A percentile compares a stretch with the other conserved stretches of the same genome.
These are phyloP conservation scores for Saposhnikovia divaricata DNA, from an alignment of 129 eudicot genomes.

Conservation along the genomic window DNA sequence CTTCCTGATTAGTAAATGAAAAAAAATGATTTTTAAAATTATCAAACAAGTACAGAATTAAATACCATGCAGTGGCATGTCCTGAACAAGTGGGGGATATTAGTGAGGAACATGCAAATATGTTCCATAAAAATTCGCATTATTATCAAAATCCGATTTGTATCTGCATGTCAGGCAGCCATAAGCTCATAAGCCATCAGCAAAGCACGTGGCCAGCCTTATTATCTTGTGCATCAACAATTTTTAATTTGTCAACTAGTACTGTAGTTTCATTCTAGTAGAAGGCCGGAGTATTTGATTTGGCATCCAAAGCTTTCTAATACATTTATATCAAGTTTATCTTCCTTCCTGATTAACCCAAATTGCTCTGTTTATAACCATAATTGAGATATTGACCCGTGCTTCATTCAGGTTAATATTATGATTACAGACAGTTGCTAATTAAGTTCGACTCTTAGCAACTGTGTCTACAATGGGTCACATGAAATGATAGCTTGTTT, in stretches of 20 bases:
- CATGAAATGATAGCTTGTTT: no score
- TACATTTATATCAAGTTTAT: no score
- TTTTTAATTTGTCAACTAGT: neutral
- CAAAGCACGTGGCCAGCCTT: slow-evolving; percentile 11
- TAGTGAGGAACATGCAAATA: neutral
- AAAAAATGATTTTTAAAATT: neutral
- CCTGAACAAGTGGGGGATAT: neutral
- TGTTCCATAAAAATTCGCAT: neutral
- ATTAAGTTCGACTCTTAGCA: no score
- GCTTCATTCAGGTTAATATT: no score
- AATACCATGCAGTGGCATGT: neutral
- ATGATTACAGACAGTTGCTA: no score
- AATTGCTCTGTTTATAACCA: no score
- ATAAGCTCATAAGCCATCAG: neutral
- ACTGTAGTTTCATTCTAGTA: neutral
- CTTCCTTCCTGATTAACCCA: no score
- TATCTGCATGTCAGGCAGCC: neutral
- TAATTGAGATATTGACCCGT: no score
- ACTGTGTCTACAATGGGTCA: no score
- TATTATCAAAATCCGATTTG: neutral
- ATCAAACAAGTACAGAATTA: neutral
- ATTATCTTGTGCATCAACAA: neutral
- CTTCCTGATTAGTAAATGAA: no score
- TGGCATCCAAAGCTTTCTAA: neutral
- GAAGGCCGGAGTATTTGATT: neutral